Evolutionary conservation across 345 rosid genomes (phyloP).

Genomic region (Psidium friedrichsthalianum): DNA sequence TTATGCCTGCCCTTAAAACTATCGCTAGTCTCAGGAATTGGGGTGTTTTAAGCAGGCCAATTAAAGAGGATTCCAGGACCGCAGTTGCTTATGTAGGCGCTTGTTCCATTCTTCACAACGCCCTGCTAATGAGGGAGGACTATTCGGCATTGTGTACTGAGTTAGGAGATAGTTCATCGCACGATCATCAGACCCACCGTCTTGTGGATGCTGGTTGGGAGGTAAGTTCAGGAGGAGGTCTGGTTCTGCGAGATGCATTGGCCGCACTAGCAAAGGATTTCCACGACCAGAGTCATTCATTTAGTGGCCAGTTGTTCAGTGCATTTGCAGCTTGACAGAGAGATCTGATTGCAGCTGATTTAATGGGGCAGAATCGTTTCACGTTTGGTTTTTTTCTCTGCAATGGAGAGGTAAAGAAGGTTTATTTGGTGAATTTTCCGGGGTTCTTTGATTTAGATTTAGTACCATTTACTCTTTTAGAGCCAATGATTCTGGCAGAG

Average conservation of each 20-base stretch:
- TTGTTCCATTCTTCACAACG: slow-evolving; percentile 59
- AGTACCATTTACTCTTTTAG: neutral
- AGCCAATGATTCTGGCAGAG: neutral
- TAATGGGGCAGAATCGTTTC: neutral
- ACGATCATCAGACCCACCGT: slow-evolving; percentile 1
- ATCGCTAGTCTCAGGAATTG: slow-evolving; percentile 48
- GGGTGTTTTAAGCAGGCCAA: slow-evolving; percentile 41
- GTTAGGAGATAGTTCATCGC: slow-evolving; percentile 12
- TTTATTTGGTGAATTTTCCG: neutral
- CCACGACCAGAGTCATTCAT: neutral
- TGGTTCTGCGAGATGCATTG: slow-evolving; percentile 26
- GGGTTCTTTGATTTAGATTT: neutral
- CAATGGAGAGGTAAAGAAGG: neutral
- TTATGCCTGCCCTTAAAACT: slow-evolving; percentile 21
- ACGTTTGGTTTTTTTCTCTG: neutral
- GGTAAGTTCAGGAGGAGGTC: slow-evolving; percentile 15
- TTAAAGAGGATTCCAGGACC: slow-evolving; percentile 39
- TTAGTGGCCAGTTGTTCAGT: neutral
- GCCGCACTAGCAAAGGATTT: slow-evolving; percentile 18
- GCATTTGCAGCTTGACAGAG: neutral
- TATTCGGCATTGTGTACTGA: slow-evolving; percentile 34
- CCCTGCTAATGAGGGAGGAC: slow-evolving; percentile 49
- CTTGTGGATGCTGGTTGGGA: neutral
- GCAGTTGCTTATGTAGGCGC: slow-evolving; percentile 47
- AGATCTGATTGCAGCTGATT: neutral